A percentile compares a stretch with the other conserved stretches of the same genome.
Conservation (phyloP, 1,139 yeast genomes). For the Hemisphaericaspora subhashii region DNA sequence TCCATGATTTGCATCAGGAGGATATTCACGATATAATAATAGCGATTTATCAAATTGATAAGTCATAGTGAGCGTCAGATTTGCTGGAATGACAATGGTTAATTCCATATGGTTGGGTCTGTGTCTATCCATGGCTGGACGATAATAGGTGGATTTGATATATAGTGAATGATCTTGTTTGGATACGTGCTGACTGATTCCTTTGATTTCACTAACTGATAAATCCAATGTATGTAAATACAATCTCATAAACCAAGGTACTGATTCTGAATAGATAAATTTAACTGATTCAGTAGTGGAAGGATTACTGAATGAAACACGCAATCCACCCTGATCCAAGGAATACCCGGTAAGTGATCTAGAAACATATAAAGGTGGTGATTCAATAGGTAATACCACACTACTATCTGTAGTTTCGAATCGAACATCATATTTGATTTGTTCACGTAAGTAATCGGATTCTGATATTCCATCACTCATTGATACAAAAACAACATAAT, state of each 20-base stretch:
- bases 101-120: constrained; percentile 87
- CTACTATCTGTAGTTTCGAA: constrained; percentile 22
- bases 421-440: constrained; percentile 36
- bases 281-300: constrained; percentile 39
- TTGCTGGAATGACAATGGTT: constrained; percentile 61
- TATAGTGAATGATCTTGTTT: constrained; percentile 19
- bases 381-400: constrained; percentile 24
- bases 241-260: constrained; percentile 92
- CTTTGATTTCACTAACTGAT: constrained; percentile 19
- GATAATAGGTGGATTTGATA: constrained; percentile 58
- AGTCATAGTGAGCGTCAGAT: constrained; percentile 59
- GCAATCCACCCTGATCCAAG: constrained; percentile 86
- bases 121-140: constrained; percentile 76
- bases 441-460: constrained; percentile 31
- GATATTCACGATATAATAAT: constrained; percentile 85
- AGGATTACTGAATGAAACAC: constrained; percentile 75
- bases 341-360: constrained; percentile 91
- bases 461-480: constrained; percentile 13
- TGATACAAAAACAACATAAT: constrained; percentile 13
- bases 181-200: constrained; percentile 3
- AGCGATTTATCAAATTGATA: constrained; percentile 87
- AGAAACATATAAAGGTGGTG: constrained; percentile 73
- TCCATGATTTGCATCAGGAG: constrained; percentile 99
- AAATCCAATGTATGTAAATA: constrained; percentile 67
- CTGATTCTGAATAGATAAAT: constrained; percentile 71